Evolutionary conservation across 2,329 filamentous ascomycete genomes (phyloP), one percentile per base, ranked within the genome.

Genomic region (Trichoderma sp.): DNA sequence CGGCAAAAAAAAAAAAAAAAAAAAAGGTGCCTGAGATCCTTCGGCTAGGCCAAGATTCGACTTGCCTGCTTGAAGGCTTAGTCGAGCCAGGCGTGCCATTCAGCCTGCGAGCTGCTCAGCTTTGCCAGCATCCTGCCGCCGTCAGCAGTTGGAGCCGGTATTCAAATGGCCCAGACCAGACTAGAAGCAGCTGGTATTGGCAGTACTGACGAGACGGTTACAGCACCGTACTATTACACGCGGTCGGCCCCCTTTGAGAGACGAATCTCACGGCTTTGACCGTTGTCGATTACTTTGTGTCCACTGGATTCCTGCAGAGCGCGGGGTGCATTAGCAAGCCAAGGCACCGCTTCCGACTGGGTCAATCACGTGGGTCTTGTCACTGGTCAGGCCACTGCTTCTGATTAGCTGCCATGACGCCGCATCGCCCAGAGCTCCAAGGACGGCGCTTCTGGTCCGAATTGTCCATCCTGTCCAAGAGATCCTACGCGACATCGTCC

Each of bases 401-500:
- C 48, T 25, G n/a, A 37, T 48, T 48, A 22, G 42, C 42, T 19
- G 25, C 64, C 32, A 67, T 67, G 64, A 25, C 56, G 48, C 57
- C 74, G 72, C 75, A 69, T 77, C 83, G 77, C 76, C 84, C 74
- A 75, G 78, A 71, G 75, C 81, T 77, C 73, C 80, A 72, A 78
- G 75, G 76, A 42, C 73, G 72, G 50, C 75, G 82, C 72, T 81
- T 83, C 70, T 81, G 81, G 74, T 86, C 85, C 32, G 79, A 81
- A 56, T 78, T 84, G 45, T 86, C 84, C 50, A 77, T 81, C 74
- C 77, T 80, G 27, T 86, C 86, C 69, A 89, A 87, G 77, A 81
- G 79, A 71, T 90, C 87, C 39, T 84, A 86, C 73, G 68, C 75
- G 32, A 86, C 87, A 6, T 89, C 88, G 12, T 86, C 86, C 27